Evolutionary conservation across 768 basidiomycete species (phyloP), one percentile per base, ranked within the genome.

Genomic region (Macrolepiota fuliginosa): DNA sequence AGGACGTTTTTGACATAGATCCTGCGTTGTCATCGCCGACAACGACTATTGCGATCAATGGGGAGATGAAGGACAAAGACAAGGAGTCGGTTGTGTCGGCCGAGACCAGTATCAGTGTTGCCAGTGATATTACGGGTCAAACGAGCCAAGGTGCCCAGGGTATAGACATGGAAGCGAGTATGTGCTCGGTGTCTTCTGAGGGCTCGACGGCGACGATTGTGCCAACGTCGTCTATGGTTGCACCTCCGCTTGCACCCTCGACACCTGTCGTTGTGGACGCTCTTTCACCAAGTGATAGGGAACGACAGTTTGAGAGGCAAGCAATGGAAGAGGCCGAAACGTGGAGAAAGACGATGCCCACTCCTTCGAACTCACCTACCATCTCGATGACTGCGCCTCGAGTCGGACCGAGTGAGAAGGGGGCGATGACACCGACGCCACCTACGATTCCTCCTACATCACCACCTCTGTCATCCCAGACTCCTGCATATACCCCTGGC

Each of bases 291-390:
- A 51, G 45, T 35, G 61, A 64, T 55, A 66, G 22, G 64, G 62
- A 62, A 46, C 58, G 58, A 12, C 62, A 58, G 51, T 46, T 54
- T 3, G 56, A 62, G 62, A 47, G 52, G 47, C 45, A 54, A 39
- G 64, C 64, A 19, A 63, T 61, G 46, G 69, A 67, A 17, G 70
- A 73, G 49, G 72, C 72, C 52, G 72, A 73, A 37, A 62, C 61
- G 58, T 50, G 63, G 63, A 62, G 70, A 35, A 67, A 65, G 54
- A 70, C 75, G 24, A 77, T 81, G 54, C 84, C 84, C 17, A 88
- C 88, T 1, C 88, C 88, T 7, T 79, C 85, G 17, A 89, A 86
- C 66, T 87, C 87, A 29, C 88, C 87, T 24, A 64, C 66, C 9
- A 55, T 70, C 11, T 65, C 65, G 50, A 71, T 73, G 68, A 42